Conservation (phyloP, 805 yeast genomes). For the Barnettozyma populi region DNA sequence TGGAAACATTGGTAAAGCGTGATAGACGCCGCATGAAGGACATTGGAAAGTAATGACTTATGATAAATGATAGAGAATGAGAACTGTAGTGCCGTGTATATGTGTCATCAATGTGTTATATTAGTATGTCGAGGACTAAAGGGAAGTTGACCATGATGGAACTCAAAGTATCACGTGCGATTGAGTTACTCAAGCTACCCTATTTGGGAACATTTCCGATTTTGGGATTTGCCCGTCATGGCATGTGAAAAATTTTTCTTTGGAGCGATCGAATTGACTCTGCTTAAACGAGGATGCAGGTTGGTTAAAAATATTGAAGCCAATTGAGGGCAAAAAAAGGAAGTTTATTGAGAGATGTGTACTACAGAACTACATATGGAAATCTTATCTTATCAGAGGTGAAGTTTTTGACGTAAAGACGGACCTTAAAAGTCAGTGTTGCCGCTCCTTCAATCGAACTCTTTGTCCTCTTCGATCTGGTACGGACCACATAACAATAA, state of each 20-base stretch:
- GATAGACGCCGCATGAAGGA: slow-evolving; percentile 32
- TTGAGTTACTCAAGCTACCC: background rate
- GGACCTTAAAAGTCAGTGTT: background rate
- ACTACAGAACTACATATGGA: background rate
- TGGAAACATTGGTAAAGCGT: slow-evolving; percentile 46
- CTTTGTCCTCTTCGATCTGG: background rate
- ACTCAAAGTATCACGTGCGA: slow-evolving; percentile 1
- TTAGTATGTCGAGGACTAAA: too few species aligned
- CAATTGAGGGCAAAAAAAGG: background rate
- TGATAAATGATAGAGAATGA: background rate
- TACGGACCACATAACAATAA: background rate
- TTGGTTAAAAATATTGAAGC: background rate
- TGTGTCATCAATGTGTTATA: background rate
- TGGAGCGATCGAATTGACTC: background rate
- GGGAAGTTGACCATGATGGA: too few species aligned
- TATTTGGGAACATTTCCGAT: background rate
- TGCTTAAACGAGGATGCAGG: slow-evolving; percentile 6
- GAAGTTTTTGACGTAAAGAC: background rate
- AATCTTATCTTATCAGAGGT: background rate
- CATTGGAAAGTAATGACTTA: slow-evolving; percentile 1
- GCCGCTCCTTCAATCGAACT: background rate
- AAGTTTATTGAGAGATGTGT: background rate
- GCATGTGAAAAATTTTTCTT: slow-evolving; percentile 8
- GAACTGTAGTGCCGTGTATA: background rate
- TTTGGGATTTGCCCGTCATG: background rate